Base-by-base conservation (phyloP, 2,329 filamentous ascomycete genomes). In the Xylaria sp. region DNA sequence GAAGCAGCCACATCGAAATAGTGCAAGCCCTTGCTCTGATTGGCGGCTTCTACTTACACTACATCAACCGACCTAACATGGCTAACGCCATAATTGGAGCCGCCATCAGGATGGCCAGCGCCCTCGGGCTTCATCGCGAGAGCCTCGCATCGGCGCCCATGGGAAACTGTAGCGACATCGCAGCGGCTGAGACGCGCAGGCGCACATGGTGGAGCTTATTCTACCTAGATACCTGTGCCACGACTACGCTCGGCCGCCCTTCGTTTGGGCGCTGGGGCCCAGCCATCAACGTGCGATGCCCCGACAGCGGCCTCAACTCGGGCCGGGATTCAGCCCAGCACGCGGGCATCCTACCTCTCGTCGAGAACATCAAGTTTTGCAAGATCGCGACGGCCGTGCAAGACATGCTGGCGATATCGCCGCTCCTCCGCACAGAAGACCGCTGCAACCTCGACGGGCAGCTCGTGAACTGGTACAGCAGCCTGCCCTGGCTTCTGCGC, bases 301-400 rank as follows among this genome's bases (percentile, higher is more conserved):
- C 90, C 6, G 86, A 89, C 77, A 84, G 86, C 54, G 84, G 84
- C 56, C 78, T 84, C 70, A 83, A 81, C 72, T 80, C 81, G 57
- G 80, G 80, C 12, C 84, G 82, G 44, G 86, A 87, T 80, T 86
- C 83, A 50, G 84, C 82, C 0, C 89, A 89, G 74, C 84, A 91
- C 57, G 85, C 90, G 1, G 89, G 89, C 65, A 89, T 92, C 64
- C 84, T 94, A 3, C 91, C 91, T 0, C 81, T 94, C 18, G 88
- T 92, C 34, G 90, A 94, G 79, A 93, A 92, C 77, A 91, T 93
- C 71, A 89, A 90, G 60, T 94, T 94, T 80, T 93, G 91, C 81
- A 92, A 91, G 78, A 92, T 95, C 69, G 90, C 91, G 23, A 93
- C 92, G 0, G 88, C 89, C 70, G 91, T 94, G 66, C 92, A 95